Conservation (phyloP, 768 basidiomycete species). For the Trametes cingulata region DNA sequence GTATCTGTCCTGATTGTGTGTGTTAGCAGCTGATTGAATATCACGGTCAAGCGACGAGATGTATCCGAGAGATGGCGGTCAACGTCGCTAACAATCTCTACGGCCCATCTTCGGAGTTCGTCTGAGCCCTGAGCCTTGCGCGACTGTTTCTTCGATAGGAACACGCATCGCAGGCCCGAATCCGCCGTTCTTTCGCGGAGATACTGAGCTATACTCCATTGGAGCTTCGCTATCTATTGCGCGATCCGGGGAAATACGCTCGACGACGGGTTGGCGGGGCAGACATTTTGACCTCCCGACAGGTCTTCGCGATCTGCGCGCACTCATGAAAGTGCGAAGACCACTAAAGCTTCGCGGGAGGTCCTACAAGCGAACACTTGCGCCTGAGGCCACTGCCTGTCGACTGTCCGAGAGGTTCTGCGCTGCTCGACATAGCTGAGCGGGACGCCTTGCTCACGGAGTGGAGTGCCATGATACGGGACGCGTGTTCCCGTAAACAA, state of each 20-base stretch:
- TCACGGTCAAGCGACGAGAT: background rate
- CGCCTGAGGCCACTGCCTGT: no score
- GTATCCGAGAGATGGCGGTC: background rate
- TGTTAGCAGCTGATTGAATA: conserved; percentile 1
- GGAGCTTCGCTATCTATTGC: no score
- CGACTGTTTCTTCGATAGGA: background rate
- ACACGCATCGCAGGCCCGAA: conserved; percentile 3
- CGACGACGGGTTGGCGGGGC: background rate
- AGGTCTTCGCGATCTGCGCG: background rate
- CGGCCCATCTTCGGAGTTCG: background rate
- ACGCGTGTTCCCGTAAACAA: no score
- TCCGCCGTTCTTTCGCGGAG: conserved; percentile 3
- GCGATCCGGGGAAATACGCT: background rate
- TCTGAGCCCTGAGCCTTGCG: background rate
- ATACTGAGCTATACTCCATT: no score
- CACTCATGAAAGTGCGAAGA: background rate
- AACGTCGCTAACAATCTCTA: no score
- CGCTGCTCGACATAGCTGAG: no score
- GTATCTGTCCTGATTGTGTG: background rate
- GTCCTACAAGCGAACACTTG: background rate
- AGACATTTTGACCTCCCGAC: background rate
- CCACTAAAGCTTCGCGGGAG: conserved; percentile 2
- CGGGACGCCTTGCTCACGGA: no score
- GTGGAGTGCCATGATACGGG: no score
- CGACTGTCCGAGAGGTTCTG: no score